Base-by-base conservation (phyloP, 2,329 filamentous ascomycete species). In the Cladosporium sp. region DNA sequence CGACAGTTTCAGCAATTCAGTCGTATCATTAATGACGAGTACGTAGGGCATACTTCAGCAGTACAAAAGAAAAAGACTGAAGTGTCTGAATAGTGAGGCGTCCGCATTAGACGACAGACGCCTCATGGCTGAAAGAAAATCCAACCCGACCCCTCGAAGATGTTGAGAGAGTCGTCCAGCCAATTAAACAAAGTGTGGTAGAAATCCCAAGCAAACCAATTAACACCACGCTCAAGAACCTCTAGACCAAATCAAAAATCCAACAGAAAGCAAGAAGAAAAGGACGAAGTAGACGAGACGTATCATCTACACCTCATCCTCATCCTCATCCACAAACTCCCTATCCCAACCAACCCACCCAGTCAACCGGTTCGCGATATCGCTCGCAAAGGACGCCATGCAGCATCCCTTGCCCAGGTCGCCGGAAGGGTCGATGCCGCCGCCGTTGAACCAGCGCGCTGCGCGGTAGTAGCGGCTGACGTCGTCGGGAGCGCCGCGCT, bases 371-470 rank as follows among this genome's bases (percentile, higher is more conserved):
- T 78, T 78, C 36, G 78, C 77, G 57, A 80, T 66, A 55, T 80
- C 77, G 13, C 66, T 69, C 13, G 71, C 65, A 58, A 80, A 80
- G 68, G 77, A 80, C 55, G 73, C 71, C 18, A 74, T 77, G 11
- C 69, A 71, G 58, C 76, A 67, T 42, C 73, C 73, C 47, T 67
- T 63, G 36, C 67, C 61, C n/a, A 77, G 58, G 54, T 75, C 67
- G 36, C 61, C 64, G 36, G 57, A 61, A 11, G 54, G 55, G 11
- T 57, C 51, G 15, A 64, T 52, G 15, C 50, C 51, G 22, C 76
- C 76, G 20, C 71, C 74, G 63, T 79, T 79, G 66, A 78, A 79
- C 30, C 73, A 69, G 22, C 74, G 66, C 8, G 74, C 73, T 1
- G 71, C 76, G 52, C 66, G 70, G 63, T 78, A 79, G 66, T 70